Conservation (phyloP, 768 basidiomycete genomes). For the Boletus bicolor region DNA sequence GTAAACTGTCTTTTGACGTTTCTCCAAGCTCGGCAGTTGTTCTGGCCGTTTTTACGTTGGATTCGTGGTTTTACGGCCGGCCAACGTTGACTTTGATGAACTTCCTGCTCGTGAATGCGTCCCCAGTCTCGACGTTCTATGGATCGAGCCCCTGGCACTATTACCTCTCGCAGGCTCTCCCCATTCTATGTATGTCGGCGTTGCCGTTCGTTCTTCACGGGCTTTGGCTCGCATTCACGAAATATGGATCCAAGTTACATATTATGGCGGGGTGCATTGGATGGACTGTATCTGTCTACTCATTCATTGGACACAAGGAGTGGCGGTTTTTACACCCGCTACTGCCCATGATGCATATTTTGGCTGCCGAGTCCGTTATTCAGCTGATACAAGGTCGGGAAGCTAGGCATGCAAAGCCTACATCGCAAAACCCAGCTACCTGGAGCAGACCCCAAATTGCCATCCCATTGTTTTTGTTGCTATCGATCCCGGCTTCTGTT, state of each 20-base stretch:
- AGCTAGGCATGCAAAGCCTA: not conserved
- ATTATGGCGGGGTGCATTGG: conserved; percentile 48
- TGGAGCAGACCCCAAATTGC: conserved; percentile 32
- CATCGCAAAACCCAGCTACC: not conserved
- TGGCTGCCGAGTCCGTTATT: conserved; percentile 71
- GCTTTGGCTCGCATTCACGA: conserved; percentile 36
- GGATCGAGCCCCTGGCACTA: conserved; percentile 85
- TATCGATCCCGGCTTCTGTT: conserved; percentile 57
- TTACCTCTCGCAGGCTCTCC: conserved; percentile 82
- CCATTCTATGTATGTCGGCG: conserved; percentile 70
- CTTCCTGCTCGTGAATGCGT: conserved; percentile 80
- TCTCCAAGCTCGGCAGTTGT: conserved; percentile 20
- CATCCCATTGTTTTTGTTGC: conserved; percentile 40
- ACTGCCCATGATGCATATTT: conserved; percentile 76
- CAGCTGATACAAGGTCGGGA: conserved; percentile 35
- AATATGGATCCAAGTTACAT: conserved; percentile 28
- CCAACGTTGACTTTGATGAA: conserved; percentile 74
- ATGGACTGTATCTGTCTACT: conserved; percentile 72
- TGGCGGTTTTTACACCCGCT: conserved; percentile 96
- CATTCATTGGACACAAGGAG: conserved; percentile 89
- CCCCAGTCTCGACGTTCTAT: conserved; percentile 89
- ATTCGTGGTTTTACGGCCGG: conserved; percentile 67
- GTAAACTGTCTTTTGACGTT: conserved; percentile 8
- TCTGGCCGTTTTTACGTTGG: conserved; percentile 44
- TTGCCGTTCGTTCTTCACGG: conserved; percentile 74